phyloP scores from a whole-genome alignment of 2,329 filamentous ascomycete genomes.

The Didymella arachidicola region DNA sequence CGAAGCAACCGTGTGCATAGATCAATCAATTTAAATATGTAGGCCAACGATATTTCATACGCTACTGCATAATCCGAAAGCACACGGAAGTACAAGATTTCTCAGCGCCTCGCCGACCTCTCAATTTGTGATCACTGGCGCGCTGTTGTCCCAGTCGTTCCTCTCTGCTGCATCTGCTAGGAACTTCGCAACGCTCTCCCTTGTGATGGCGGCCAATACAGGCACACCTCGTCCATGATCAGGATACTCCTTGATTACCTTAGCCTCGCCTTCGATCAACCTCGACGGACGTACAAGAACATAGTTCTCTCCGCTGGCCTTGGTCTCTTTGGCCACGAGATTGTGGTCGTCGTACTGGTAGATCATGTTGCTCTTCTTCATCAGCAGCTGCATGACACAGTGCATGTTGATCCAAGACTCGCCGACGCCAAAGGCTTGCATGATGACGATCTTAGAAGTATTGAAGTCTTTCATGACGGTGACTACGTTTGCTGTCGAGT shows the following conservation, averaged over 20 bases:
- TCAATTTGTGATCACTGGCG: constrained; percentile 58
- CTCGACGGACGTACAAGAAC: constrained; percentile 58
- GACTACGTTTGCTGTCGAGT: constrained; percentile 51
- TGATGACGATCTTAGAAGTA: constrained; percentile 56
- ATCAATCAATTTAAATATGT: neutral
- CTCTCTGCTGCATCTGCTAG: constrained; percentile 56
- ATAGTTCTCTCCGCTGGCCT: constrained; percentile 48
- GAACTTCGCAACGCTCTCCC: constrained; percentile 56
- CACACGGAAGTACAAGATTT: neutral
- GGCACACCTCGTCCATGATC: constrained; percentile 55
- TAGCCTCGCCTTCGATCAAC: constrained; percentile 52
- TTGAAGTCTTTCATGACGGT: constrained; percentile 50
- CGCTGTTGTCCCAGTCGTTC: constrained; percentile 53
- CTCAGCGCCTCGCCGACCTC: neutral
- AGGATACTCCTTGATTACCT: constrained; percentile 51
- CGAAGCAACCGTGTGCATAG: neutral
- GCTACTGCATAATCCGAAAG: neutral
- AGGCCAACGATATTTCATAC: neutral
- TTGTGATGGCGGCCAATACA: constrained; percentile 51
- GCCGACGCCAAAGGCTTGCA: constrained; percentile 61
- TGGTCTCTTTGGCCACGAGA: constrained; percentile 55
- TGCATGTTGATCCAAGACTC: constrained; percentile 55
- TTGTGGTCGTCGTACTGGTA: constrained; percentile 60
- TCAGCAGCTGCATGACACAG: constrained; percentile 55
- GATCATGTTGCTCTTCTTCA: constrained; percentile 58